phyloP scores from a whole-genome alignment of 371 early-diverging fungal species.

The Modicella reniformis region DNA sequence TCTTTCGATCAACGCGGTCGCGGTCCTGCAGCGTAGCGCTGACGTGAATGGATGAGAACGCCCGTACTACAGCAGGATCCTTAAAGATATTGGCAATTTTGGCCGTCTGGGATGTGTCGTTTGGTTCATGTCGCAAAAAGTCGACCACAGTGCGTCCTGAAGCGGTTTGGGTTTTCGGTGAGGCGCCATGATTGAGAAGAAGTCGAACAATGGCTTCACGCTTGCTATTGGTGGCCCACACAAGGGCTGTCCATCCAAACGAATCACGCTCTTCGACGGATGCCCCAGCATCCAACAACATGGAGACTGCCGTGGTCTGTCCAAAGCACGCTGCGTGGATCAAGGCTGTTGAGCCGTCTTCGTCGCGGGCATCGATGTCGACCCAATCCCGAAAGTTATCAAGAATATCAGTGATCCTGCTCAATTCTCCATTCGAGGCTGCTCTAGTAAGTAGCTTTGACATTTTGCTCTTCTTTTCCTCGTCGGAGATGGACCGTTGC shows the following conservation, averaged over 20 bases:
- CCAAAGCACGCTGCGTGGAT: slow-evolving; percentile 92
- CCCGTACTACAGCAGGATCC: slow-evolving; percentile 55
- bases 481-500: slow-evolving; percentile 43
- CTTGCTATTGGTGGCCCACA: slow-evolving; percentile 94
- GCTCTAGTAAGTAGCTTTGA: slow-evolving; percentile 67
- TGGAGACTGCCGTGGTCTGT: slow-evolving; percentile 71
- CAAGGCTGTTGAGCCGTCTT: slow-evolving; percentile 85
- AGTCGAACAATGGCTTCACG: slow-evolving; percentile 78
- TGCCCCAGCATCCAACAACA: slow-evolving; percentile 80
- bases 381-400: slow-evolving; percentile 67
- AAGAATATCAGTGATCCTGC: slow-evolving; percentile 62
- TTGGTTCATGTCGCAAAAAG: slow-evolving; percentile 66
- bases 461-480: slow-evolving; percentile 60
- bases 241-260: slow-evolving; percentile 93
- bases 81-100: slow-evolving; percentile 68
- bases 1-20: slow-evolving; percentile 35
- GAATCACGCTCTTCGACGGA: slow-evolving; percentile 80
- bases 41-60: slow-evolving; percentile 29
- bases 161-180: slow-evolving; percentile 72
- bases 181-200: slow-evolving; percentile 85
- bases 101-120: slow-evolving; percentile 65
- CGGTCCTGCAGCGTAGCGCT: neutral
- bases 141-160: slow-evolving; percentile 86
- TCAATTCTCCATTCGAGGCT: slow-evolving; percentile 66
- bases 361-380: slow-evolving; percentile 83